Conservation (phyloP, 768 basidiomycete genomes). For the Serendipita sp. region DNA sequence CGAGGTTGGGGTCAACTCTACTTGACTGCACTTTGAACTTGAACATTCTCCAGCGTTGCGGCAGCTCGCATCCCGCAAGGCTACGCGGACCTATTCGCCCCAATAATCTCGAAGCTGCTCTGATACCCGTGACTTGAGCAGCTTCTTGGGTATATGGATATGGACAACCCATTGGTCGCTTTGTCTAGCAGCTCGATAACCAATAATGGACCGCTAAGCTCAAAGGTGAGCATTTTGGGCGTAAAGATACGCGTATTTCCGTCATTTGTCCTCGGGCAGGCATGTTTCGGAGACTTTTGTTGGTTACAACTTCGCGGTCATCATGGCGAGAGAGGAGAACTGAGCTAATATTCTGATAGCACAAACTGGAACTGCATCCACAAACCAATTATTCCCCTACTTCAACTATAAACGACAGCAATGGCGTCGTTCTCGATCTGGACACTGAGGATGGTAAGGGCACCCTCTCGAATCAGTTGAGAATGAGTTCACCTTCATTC, state of each 20-base stretch:
- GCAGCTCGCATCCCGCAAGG: neutral
- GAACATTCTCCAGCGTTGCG: neutral
- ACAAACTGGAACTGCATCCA: too few relatives aligned
- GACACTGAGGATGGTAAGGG: neutral
- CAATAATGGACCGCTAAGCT: neutral
- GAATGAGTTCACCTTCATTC: constrained; percentile 6
- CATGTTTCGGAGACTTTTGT: neutral
- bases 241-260: neutral
- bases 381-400: too few relatives aligned
- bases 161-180: neutral
- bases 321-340: neutral
- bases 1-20: neutral
- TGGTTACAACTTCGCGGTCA: neutral
- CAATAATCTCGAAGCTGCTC: neutral
- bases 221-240: neutral
- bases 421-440: neutral
- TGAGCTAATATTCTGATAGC: too few relatives aligned
- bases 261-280: neutral
- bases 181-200: neutral
- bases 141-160: neutral
- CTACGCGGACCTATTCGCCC: neutral
- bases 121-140: neutral
- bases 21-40: neutral
- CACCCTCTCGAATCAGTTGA: neutral
- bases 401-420: neutral